Conservation (phyloP, 2,329 filamentous ascomycete genomes). For the Calonectria crousiana region DNA sequence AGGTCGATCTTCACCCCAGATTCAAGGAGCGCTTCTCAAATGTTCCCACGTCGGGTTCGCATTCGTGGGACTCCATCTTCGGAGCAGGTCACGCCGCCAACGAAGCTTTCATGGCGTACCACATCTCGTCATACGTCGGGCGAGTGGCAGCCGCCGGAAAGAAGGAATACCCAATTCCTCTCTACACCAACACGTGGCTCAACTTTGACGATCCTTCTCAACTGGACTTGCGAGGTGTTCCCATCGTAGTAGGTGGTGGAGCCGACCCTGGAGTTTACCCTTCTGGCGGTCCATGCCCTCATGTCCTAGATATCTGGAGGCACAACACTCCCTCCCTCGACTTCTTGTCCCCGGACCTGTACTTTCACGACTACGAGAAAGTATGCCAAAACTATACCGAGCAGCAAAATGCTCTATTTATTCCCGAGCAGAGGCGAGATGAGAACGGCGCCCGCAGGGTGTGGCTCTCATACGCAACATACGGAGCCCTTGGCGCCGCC, state of each 20-base stretch:
- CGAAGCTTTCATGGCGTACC: conserved; percentile 54
- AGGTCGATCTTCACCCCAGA: conserved; percentile 42
- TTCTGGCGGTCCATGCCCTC: conserved; percentile 49
- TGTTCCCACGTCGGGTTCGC: conserved; percentile 36
- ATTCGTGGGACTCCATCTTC: conserved; percentile 51
- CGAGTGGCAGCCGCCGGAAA: conserved; percentile 52
- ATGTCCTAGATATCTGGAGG: conserved; percentile 55
- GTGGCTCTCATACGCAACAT: conserved; percentile 56
- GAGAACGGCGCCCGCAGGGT: conserved; percentile 57
- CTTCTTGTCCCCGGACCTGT: conserved; percentile 61
- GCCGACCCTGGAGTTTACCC: conserved; percentile 51
- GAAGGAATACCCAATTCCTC: conserved; percentile 46
- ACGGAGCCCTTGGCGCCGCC: conserved; percentile 51
- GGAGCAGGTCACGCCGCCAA: conserved; percentile 45
- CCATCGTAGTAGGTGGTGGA: conserved; percentile 51
- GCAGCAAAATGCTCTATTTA: conserved; percentile 59
- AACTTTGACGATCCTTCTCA: conserved; percentile 48
- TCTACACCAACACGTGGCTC: conserved; percentile 54
- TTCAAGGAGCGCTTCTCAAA: conserved; percentile 45
- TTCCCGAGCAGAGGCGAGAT: conserved; percentile 65
- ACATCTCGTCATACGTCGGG: conserved; percentile 48
- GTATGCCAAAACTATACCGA: conserved; percentile 59
- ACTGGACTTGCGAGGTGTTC: conserved; percentile 48
- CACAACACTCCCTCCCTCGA: conserved; percentile 56
- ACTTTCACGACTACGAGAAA: conserved; percentile 60